Evolutionary conservation across 306 rosid species (phyloP).

Genomic region (Malus asiatica): DNA sequence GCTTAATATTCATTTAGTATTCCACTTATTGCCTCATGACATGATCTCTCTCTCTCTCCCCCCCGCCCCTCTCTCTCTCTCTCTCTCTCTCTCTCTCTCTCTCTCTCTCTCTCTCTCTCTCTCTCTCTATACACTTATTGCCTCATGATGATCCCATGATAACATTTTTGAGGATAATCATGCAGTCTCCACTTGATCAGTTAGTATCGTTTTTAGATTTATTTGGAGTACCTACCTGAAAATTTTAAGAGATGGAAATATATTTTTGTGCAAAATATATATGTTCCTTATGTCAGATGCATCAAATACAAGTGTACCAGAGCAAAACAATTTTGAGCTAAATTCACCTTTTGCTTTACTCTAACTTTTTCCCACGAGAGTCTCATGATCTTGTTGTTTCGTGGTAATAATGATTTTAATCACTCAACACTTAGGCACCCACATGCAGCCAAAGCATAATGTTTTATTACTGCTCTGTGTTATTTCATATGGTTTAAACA

Average conservation of each 20-base stretch:
- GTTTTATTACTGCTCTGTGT: not conserved
- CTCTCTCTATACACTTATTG: not conserved
- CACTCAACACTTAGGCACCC: not conserved
- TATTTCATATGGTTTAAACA: not conserved
- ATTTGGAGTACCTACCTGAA: not conserved
- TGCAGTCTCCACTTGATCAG: not conserved
- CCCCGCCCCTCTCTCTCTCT: not conserved
- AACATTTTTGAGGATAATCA: not conserved
- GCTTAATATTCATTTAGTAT: not conserved
- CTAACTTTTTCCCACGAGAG: not conserved
- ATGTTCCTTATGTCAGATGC: not conserved
- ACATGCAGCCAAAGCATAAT: not conserved
- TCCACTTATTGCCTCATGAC: not conserved
- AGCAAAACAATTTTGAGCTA: not conserved
- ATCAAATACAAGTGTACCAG: not conserved
- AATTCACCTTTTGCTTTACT: not conserved
- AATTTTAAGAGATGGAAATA: not conserved
- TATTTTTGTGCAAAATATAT: not conserved
- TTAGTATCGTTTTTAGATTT: not conserved
- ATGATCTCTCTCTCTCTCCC: too few relatives aligned
- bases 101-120: not conserved
- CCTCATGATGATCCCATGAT: too few relatives aligned
- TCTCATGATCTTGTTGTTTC: not conserved
- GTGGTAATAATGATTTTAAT: not conserved
- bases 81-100: not conserved